Percentiles rank a stretch among this genome's conserved stretches.
Conservation (phyloP, 2,329 filamentous ascomycete species). For the Fusarium torreyae region DNA sequence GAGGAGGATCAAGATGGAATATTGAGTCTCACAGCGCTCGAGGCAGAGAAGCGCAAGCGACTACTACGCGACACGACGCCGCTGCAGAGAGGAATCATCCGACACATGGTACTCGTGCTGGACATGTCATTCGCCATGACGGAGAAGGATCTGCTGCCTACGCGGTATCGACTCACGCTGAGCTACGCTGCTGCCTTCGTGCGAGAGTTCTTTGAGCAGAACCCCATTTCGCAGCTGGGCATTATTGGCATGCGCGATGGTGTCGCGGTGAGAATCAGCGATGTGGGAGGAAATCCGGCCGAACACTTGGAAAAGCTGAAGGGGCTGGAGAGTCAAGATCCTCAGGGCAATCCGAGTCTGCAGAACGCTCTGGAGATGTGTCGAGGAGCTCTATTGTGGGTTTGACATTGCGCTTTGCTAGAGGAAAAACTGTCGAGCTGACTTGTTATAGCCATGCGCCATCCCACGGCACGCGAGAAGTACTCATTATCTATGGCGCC, state of each 20-base stretch:
- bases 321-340: conserved; percentile 75
- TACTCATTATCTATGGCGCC: conserved; percentile 92
- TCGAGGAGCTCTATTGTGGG: conserved; percentile 86
- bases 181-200: conserved; percentile 91
- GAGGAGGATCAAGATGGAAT: conserved; percentile 83
- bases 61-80: conserved; percentile 94
- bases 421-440: not conserved
- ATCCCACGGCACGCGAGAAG: conserved; percentile 92
- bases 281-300: conserved; percentile 91
- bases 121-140: conserved; percentile 95
- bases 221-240: conserved; percentile 95
- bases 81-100: conserved; percentile 95
- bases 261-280: conserved; percentile 85
- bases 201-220: conserved; percentile 96
- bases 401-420: not conserved
- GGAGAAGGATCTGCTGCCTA: conserved; percentile 95
- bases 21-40: conserved; percentile 82
- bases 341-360: conserved; percentile 82
- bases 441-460: conserved; percentile 79
- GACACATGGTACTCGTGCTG: conserved; percentile 91
- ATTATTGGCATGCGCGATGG: conserved; percentile 96
- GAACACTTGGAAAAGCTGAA: conserved; percentile 87
- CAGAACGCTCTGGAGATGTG: conserved; percentile 98
- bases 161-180: conserved; percentile 84
- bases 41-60: conserved; percentile 85